phyloP scores from a whole-genome alignment of 1,284 basidiomycete genomes.

The Coniferiporia weirii region DNA sequence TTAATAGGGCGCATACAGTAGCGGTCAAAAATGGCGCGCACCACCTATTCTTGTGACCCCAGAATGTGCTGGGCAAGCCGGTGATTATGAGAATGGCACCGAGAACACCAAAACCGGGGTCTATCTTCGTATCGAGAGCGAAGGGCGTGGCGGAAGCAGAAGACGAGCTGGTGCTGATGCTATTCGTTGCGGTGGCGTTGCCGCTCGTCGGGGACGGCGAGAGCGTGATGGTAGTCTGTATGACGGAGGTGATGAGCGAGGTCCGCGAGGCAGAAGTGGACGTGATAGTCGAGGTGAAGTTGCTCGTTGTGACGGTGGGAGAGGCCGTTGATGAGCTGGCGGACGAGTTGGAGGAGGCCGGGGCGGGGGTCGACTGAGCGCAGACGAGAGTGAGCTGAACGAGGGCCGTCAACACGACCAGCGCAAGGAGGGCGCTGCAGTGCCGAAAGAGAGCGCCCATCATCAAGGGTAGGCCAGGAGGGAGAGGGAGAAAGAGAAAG shows the following conservation, averaged over 20 bases:
- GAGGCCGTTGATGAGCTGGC: constrained; percentile 20
- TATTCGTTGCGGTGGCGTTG: constrained; percentile 30
- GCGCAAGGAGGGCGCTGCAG: constrained; percentile 19
- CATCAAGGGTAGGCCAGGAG: constrained; percentile 19
- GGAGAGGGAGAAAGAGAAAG: constrained; percentile 7
- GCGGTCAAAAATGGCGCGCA: constrained; percentile 28
- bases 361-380: constrained; percentile 26
- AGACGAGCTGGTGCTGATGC: constrained; percentile 39
- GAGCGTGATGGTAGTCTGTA: constrained; percentile 52
- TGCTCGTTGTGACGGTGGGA: constrained; percentile 38
- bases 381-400: constrained; percentile 22
- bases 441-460: constrained; percentile 16
- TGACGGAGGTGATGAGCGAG: constrained; percentile 39
- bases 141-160: constrained; percentile 46
- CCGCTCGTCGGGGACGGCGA: constrained; percentile 33
- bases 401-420: constrained; percentile 21
- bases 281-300: constrained; percentile 42
- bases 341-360: constrained; percentile 25
- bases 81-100: constrained; percentile 86
- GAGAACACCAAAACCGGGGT: constrained; percentile 85
- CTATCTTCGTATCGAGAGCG: constrained; percentile 68
- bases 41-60: constrained; percentile 94
- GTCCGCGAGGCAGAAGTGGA: constrained; percentile 23
- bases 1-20: constrained; percentile 13
- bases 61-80: constrained; percentile 84